These are phyloP conservation scores for Penicillium sp. DNA, from an alignment of 2,329 filamentous ascomycete genomes.

Conservation along the genomic window DNA sequence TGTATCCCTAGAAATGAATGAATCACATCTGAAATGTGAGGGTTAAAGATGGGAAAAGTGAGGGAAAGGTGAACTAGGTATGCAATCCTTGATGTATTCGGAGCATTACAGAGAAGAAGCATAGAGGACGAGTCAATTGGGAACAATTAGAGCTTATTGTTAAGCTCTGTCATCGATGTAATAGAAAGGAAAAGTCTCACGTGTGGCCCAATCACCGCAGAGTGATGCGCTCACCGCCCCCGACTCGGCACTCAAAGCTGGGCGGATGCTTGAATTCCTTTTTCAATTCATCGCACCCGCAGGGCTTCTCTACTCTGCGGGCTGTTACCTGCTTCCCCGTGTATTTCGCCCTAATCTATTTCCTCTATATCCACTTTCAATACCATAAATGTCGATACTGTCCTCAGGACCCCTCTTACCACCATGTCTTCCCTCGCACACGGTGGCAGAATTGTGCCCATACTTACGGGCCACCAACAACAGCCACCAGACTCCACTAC, in stretches of 20 bases:
- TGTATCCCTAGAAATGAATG: constrained; percentile 17
- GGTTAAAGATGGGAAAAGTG: not conserved
- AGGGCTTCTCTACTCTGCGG: constrained; percentile 25
- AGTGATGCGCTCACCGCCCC: constrained; percentile 16
- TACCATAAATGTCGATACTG: constrained; percentile 36
- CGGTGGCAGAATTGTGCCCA: constrained; percentile 44
- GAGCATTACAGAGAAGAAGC: not conserved
- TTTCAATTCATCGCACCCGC: constrained; percentile 26
- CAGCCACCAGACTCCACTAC: constrained; percentile 19
- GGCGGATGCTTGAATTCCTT: constrained; percentile 17
- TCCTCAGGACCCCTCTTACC: constrained; percentile 29
- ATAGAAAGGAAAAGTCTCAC: constrained; percentile 20
- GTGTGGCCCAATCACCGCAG: constrained; percentile 19
- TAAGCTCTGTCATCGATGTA: constrained; percentile 15
- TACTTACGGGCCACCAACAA: constrained; percentile 34
- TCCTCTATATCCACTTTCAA: not conserved
- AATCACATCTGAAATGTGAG: constrained; percentile 19
- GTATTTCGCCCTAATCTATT: constrained; percentile 7
- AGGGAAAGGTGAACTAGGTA: not conserved
- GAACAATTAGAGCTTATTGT: not conserved
- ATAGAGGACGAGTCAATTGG: not conserved
- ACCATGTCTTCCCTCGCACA: constrained; percentile 41
- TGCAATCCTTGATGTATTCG: too few relatives aligned
- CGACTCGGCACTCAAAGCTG: constrained; percentile 18
- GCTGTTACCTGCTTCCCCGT: constrained; percentile 13